A percentile compares a stretch with the other conserved stretches of the same genome.
Conservation (phyloP, 169 alveolate species). For the Eimeria tenella region DNA sequence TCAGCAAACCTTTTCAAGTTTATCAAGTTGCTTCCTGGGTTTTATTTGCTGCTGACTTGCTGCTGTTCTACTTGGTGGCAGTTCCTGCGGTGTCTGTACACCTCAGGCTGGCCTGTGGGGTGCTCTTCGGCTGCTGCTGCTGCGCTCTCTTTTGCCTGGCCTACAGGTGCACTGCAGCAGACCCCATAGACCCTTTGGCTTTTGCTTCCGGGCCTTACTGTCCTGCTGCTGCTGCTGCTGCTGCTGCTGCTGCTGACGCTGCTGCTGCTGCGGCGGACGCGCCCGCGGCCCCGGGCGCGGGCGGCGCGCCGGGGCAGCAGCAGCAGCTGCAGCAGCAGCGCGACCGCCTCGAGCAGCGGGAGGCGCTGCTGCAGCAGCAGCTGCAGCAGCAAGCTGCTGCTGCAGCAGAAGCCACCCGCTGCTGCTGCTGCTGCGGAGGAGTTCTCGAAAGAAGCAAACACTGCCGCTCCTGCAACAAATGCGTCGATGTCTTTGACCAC, state of each 20-base stretch:
- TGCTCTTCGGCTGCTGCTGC: constrained; percentile 9
- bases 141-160: constrained; percentile 8
- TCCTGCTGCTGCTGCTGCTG: background rate
- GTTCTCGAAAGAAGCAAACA: constrained; percentile 83
- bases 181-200: constrained; percentile 77
- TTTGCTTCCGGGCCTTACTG: constrained; percentile 50
- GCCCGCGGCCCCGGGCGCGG: constrained; percentile 72
- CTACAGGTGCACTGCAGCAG: constrained; percentile 22
- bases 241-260: background rate
- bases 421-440: constrained; percentile 69
- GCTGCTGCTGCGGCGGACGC: constrained; percentile 68
- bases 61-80: constrained; percentile 29
- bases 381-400: background rate
- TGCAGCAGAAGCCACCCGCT: background rate
- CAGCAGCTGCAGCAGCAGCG: background rate
- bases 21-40: constrained; percentile 72
- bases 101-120: background rate
- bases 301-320: constrained; percentile 89
- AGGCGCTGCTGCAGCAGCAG: background rate
- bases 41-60: background rate
- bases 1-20: constrained; percentile 59
- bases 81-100: constrained; percentile 50
- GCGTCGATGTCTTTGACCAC: constrained; percentile 90
- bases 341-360: background rate
- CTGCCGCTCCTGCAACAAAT: constrained; percentile 89